Evolutionary conservation across 345 rosid species (phyloP), one percentile per base, ranked within the genome.

Genomic region (Citrus glauca): DNA sequence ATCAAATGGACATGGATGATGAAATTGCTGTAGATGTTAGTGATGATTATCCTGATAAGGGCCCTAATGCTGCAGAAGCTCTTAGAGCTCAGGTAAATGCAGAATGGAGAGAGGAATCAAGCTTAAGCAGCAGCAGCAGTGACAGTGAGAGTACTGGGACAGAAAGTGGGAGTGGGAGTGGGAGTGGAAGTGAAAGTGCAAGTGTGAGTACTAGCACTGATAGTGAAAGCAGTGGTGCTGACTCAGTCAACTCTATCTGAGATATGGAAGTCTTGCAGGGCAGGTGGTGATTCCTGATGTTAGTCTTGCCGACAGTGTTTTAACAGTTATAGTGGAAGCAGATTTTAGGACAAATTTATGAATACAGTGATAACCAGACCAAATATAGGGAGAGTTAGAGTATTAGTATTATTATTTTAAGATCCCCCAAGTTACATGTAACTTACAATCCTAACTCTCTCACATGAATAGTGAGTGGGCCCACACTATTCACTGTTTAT

Each of bases 21-120:
- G 98, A 92, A 88, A 92, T 91, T 79, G 94, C 96, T 27, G 94
- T 94, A 62, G 98, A 94, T 69, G 84, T 83, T 28, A 87, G 88
- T 65, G 96, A 89, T 24, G 92, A 87, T 9, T 97, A 90, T 30
- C 82, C 79, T 5, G 74, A 84, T 22, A 87, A 87, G 61, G 93
- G 93, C 67, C 86, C 80, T 40, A 90, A 90, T 71, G 98, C 98
- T 16, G 98, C 98, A 32, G 97, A 92, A 81, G 96, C 94, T 56
- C 96, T 91, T 57, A 84, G 90, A 84, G 96, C 94, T 40, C 97
- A 92, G 82, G 90, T 92, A 50, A 88, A 86, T 75, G 95, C 91
- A 2, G 88, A 88, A 69, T 86, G 85, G 69, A 76, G 68, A 72
- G 85, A 80, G 50, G 82, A 82, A 70, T 73, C 65, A 16, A 80